A percentile compares a stretch with the other conserved stretches of the same genome.
Evolutionary conservation across 75 land plant species (phyloP).

Genomic region (Sequoiadendron giganteum): DNA sequence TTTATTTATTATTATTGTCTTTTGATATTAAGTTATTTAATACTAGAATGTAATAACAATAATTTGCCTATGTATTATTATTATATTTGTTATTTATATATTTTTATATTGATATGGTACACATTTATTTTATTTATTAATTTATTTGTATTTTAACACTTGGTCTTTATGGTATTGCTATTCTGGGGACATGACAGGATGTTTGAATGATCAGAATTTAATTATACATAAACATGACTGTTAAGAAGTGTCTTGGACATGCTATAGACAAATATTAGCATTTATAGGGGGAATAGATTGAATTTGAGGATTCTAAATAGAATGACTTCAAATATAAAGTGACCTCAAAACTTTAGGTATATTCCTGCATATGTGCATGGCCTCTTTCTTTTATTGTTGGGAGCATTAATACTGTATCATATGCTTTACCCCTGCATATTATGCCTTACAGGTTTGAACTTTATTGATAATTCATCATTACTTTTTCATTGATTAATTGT

Average conservation of each 20-base stretch:
- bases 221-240: neutral
- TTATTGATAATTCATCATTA: neutral
- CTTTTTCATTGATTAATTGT: neutral
- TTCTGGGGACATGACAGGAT: no score
- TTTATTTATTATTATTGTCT: no score
- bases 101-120: no score
- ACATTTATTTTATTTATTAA: no score
- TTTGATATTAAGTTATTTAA: no score
- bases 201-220: neutral
- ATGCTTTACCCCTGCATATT: neutral
- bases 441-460: neutral
- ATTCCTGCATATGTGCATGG: neutral
- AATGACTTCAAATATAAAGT: neutral
- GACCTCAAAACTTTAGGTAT: neutral
- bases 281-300: neutral
- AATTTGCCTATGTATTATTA: no score
- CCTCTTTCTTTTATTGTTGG: neutral
- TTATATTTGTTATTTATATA: no score
- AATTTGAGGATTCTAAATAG: neutral
- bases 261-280: neutral
- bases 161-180: no score
- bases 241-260: neutral
- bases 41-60: no score
- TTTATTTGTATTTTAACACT: no score
- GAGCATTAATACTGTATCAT: neutral